Base-by-base conservation (phyloP, 2,329 filamentous ascomycete species). In the Trichoderma sp. region DNA sequence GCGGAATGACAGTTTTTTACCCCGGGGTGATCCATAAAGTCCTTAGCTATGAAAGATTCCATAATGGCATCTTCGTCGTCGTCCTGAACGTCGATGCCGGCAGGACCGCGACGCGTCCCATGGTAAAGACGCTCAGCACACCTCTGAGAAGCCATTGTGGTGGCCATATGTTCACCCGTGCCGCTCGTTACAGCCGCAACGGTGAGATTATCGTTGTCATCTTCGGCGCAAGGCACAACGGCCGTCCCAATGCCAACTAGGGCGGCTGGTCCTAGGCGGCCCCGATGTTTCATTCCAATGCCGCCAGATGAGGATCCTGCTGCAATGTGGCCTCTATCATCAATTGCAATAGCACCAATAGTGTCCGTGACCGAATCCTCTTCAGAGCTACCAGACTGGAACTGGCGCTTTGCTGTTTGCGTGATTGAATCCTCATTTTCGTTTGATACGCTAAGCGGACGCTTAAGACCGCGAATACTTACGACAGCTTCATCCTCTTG, bases 121-220 rank as follows among this genome's bases (percentile, higher is more conserved):
- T 93, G 90, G 81, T 95, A 98, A 31, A 99, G 88, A 63, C 97
- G 91, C 78, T 96, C 93, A 0, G 95, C 95, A 82, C 95, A 97
- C 74, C 93, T 92, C 75, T 93, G 92, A 7, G 97, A 95, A 12
- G 97, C 96, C 89, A 97, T 93, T 0, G 95, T 97, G 0, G 96
- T 98, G 45, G 95, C 94, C 93, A 99, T 99, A 82, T 99, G 97
- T 85, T 99, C 97, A 65, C 97, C 97, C 3, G 97, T 99, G 33
- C 97, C 97, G 82, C 95, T 98, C 53, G 95, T 97, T 27, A 98
- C 95, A 31, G 93, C 92, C 35, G 95, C 96, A 33, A 98, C 94
- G 63, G 89, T 91, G 8, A 91, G 89, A 63, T 88, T 86, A 3
- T 94, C 91, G 7, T 90, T 86, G 81, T 98, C 95, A 35, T 90